Base-by-base conservation (phyloP, 495 filamentous ascomycete species). In the Penicillium longicatenatum region DNA sequence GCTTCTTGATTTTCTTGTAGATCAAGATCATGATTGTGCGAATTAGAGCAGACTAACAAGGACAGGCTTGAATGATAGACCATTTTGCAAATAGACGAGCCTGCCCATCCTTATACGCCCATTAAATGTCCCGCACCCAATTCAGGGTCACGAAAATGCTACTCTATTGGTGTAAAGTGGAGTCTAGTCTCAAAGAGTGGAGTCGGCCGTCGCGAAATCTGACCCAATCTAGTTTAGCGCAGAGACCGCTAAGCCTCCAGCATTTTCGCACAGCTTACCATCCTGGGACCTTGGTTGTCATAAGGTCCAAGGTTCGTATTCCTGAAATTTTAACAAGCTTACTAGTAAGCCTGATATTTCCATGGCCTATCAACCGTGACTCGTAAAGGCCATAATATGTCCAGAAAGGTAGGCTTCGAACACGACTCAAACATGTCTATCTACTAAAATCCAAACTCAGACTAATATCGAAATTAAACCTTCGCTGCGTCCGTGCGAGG, bases 1-100 rank as follows among this genome's bases (percentile, higher is more conserved):
- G 55, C 19, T 59, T 62, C 47, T 62, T 62, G 39, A 62, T 52
- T 16, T 62, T 50, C 39, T 59, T 62, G 19, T 62, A 62, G 22
- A 62, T 59, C 45, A 59, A 12, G 31, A 41, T 19, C 59, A 62
- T 62, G 12, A 26, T 30, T 17, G 11, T 24, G 45, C 4, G 17
- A 1, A 6, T 17, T n/a, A 17, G 2, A 29, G 12, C 2, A 48
- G 16, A n/a, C 17, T 6, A 0, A 14, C 3, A 24, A 22, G 10
- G 41, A 17, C 19, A 6, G 41, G 19, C 2, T 45, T n/a, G 20
- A 24, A 22, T 45, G 37, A 24, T 35, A 10, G 19, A n/a, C 19
- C 4, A 39, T n/a, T n/a, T n/a, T 39, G 35, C 35, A 39, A 10
- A 17, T 17, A 5, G 8, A 21, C 44, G 21, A 24, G 35, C 35